Evolutionary conservation across 169 alveolate genomes (phyloP), one percentile per base, ranked within the genome.

Genomic region (Eimeria nieschulzi): DNA sequence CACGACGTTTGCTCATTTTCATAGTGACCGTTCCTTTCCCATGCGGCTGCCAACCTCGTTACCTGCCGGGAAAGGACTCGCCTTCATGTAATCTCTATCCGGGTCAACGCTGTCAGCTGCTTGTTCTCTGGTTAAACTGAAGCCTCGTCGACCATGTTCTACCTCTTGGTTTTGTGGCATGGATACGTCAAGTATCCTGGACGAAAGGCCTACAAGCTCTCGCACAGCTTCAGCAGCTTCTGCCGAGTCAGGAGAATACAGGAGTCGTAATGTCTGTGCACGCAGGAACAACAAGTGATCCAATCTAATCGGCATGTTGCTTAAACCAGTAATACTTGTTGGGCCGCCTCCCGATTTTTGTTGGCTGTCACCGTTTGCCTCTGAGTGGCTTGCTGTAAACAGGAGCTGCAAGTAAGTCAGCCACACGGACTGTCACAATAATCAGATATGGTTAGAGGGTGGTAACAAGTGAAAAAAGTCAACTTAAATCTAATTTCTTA

Each of bases 201-300:
- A 63, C 7, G 90, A 61, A 9, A 82, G 63, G 33, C 23, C 59
- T 21, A 82, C 61, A 17, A 82, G 59, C 46, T 82, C 78, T 5
- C 78, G 56, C 90, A 82, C 25, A 9, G 90, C 75, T 8, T 82
- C 90, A 17, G 90, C 90, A 33, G 90, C 53, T 59, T 59, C 78
- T 61, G 90, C 51, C 54, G 90, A 21, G 25, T 82, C 90, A 21
- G 90, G 78, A 82, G 78, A 82, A 61, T 59, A 82, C 19, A 82
- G 59, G 15, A 82, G 75, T 54, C 59, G 59, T 21, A 82, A 39
- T 2, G 90, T 68, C 46, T 82, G 90, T 54, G 78, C 61, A 19
- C 59, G 90, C 78, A 82, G 78, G 68, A 82, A 78, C 53, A 82
- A 54, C 64, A 82, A 63, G 7, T 82, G 76, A 55, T 82, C 90